A percentile compares a stretch with the other conserved stretches of the same genome.
Evolutionary conservation across 371 early-diverging fungal species (phyloP).

Genomic region (Blyttiomyces sp.): DNA sequence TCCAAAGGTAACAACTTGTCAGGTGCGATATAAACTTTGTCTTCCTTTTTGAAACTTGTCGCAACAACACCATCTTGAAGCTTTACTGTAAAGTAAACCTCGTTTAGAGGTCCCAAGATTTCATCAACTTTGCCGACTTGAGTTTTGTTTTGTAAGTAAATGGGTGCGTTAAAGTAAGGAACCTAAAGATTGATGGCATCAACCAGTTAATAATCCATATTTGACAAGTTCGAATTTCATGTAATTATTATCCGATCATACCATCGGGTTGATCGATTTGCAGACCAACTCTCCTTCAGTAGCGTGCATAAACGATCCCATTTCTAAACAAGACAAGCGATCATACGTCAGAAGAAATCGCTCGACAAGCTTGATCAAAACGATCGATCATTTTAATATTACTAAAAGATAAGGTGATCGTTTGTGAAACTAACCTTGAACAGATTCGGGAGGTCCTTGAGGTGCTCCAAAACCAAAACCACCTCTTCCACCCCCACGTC

Average conservation of each 20-base stretch:
- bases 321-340: constrained; percentile 46
- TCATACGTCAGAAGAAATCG: too few relatives aligned
- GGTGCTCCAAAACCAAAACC: constrained; percentile 55
- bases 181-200: constrained; percentile 51
- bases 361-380: not conserved
- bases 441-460: constrained; percentile 75
- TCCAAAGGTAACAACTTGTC: constrained; percentile 95
- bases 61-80: constrained; percentile 91
- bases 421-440: constrained; percentile 50
- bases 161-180: constrained; percentile 99
- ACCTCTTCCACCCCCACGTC: constrained; percentile 66
- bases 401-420: constrained; percentile 19
- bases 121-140: constrained; percentile 99
- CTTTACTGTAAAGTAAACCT: constrained; percentile 96
- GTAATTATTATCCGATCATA: not conserved
- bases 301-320: constrained; percentile 91
- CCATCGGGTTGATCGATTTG: constrained; percentile 74
- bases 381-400: not conserved
- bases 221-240: not conserved
- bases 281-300: constrained; percentile 98
- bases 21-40: constrained; percentile 88
- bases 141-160: constrained; percentile 94
- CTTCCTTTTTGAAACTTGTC: constrained; percentile 81
- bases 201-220: not conserved
- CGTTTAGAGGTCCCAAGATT: constrained; percentile 96